Percentiles rank a stretch among this genome's conserved stretches.
Evolutionary conservation across 768 basidiomycete genomes (phyloP).

Genomic region (Mycena capillaripes): DNA sequence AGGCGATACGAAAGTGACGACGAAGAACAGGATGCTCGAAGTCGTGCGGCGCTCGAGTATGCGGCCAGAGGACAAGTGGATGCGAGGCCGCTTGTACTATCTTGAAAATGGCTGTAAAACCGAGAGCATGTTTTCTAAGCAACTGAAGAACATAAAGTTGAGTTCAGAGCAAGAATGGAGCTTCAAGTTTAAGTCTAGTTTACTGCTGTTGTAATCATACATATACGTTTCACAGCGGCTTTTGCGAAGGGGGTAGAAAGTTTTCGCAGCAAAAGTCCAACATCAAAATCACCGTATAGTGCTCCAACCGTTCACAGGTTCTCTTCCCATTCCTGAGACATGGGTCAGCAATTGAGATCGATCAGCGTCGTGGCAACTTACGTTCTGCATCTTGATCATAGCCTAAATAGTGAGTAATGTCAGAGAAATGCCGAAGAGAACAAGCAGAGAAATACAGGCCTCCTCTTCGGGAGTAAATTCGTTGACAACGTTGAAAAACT

Average conservation of each 20-base stretch:
- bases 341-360: constrained; percentile 31
- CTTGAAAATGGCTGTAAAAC: too few species aligned
- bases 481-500: constrained; percentile 97
- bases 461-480: constrained; percentile 99
- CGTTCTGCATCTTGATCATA: constrained; percentile 99
- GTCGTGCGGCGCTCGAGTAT: constrained; percentile 6
- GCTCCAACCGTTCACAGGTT: constrained; percentile 80
- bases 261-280: too few species aligned
- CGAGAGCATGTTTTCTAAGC: too few species aligned
- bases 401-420: constrained; percentile 64
- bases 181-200: too few species aligned
- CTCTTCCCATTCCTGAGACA: constrained; percentile 89
- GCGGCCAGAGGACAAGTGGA: constrained; percentile 6
- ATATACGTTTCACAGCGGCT: too few species aligned
- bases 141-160: too few species aligned
- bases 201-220: too few species aligned
- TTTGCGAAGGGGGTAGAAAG: too few species aligned
- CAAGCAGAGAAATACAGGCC: constrained; percentile 59
- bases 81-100: too few species aligned
- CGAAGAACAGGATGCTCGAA: constrained; percentile 6
- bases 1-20: constrained; percentile 14
- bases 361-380: constrained; percentile 54
- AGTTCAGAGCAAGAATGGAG: too few species aligned
- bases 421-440: constrained; percentile 28
- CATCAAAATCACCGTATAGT: too few species aligned